Percentiles rank a stretch among this genome's conserved stretches.
These are phyloP conservation scores for Phaeomoniella chlamydospora DNA, from an alignment of 2,329 filamentous ascomycete genomes.

Conservation along the genomic window DNA sequence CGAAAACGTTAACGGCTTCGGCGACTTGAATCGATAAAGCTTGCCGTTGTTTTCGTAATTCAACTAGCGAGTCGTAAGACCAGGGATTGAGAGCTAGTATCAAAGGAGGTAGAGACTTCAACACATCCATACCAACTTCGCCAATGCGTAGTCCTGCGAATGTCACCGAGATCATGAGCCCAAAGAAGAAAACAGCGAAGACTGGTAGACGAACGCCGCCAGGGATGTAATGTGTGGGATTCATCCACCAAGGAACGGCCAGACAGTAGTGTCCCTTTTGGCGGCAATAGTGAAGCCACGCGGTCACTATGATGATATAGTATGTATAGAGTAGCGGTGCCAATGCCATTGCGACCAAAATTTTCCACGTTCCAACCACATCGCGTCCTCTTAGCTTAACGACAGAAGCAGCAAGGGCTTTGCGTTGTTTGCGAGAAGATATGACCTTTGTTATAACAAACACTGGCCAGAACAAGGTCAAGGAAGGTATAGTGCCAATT, in stretches of 20 bases:
- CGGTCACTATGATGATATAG: slow-evolving; percentile 60
- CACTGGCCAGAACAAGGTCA: slow-evolving; percentile 75
- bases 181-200: slow-evolving; percentile 59
- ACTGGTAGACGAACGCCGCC: slow-evolving; percentile 66
- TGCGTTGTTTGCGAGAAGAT: slow-evolving; percentile 65
- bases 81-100: slow-evolving; percentile 72
- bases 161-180: slow-evolving; percentile 75
- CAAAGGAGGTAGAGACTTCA: slow-evolving; percentile 84
- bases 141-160: slow-evolving; percentile 90
- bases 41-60: slow-evolving; percentile 57
- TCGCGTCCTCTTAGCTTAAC: slow-evolving; percentile 82
- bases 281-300: slow-evolving; percentile 68
- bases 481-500: slow-evolving; percentile 69
- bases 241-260: slow-evolving; percentile 64
- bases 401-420: slow-evolving; percentile 69
- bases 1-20: slow-evolving; percentile 83
- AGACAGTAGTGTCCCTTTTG: slow-evolving; percentile 66
- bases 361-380: slow-evolving; percentile 89
- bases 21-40: slow-evolving; percentile 72
- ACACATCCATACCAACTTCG: slow-evolving; percentile 96
- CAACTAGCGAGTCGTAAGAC: slow-evolving; percentile 70
- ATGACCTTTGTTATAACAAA: slow-evolving; percentile 76
- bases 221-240: slow-evolving; percentile 53
- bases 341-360: slow-evolving; percentile 72
- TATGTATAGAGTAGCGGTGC: slow-evolving; percentile 69